These are phyloP conservation scores for Pyrenopolyporus hunteri DNA, from an alignment of 495 filamentous ascomycete genomes.

Conservation along the genomic window DNA sequence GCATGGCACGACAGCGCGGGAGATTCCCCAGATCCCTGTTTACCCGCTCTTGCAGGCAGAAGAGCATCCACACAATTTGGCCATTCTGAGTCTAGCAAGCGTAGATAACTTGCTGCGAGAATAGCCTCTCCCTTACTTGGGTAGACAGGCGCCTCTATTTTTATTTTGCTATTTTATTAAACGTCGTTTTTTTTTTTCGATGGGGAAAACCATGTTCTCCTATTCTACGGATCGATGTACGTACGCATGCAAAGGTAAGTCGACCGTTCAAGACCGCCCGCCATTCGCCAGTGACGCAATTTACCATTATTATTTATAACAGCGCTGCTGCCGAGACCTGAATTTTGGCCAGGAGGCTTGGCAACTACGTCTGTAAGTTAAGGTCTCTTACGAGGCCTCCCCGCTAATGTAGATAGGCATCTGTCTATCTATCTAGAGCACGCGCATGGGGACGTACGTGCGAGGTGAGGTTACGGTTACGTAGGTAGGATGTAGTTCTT, in stretches of 20 bases:
- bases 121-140: conserved; percentile 1
- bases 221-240: not conserved
- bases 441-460: conserved; percentile 6
- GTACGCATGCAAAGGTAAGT: no score
- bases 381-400: not conserved
- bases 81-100: conserved; percentile 3
- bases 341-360: conserved; percentile 17
- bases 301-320: conserved; percentile 10
- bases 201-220: not conserved
- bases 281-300: conserved; percentile 19
- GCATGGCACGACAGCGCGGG: conserved; percentile 45
- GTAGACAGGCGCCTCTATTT: conserved; percentile 3
- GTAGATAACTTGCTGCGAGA: conserved; percentile 9
- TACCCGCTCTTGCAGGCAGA: conserved; percentile 45
- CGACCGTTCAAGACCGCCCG: conserved; percentile 3
- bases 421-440: conserved; percentile 4
- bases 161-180: not conserved
- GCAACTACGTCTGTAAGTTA: conserved; percentile 9
- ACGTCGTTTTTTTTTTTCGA: conserved; percentile 1
- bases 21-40: conserved; percentile 44
- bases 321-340: conserved; percentile 9
- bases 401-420: not conserved
- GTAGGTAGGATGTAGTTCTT: conserved; percentile 11
- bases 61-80: conserved; percentile 31
- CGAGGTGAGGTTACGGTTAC: conserved; percentile 24